Evolutionary conservation across 257 asterid genomes (phyloP).

Genomic region (Plantago elongata): DNA sequence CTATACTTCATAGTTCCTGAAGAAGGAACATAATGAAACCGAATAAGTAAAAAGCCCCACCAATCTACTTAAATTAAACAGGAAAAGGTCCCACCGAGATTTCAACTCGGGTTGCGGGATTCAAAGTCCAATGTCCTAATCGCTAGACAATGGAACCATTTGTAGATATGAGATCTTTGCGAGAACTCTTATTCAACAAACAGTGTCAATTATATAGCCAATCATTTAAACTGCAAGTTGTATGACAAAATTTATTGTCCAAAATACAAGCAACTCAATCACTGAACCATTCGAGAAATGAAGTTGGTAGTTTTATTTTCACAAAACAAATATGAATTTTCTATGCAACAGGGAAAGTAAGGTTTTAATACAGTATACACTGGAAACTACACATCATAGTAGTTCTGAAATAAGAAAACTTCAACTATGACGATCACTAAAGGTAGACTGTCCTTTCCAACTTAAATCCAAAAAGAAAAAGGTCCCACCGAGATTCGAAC

Average conservation of each 20-base stretch:
- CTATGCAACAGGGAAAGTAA: too few species aligned
- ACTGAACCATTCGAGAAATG: too few species aligned
- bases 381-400: too few species aligned
- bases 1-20: too few species aligned
- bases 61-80: not conserved
- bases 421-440: not conserved
- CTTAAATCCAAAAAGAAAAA: not conserved
- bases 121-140: constrained; percentile 4
- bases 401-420: not conserved
- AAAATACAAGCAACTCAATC: too few species aligned
- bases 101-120: constrained; percentile 12
- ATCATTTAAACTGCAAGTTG: too few species aligned
- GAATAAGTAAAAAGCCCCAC: not conserved
- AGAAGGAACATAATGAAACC: too few species aligned
- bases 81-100: constrained; percentile 4
- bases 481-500: constrained; percentile 17
- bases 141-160: constrained; percentile 7
- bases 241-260: too few species aligned
- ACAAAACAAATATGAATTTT: too few species aligned
- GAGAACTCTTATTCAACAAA: not conserved
- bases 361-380: too few species aligned
- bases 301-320: too few species aligned
- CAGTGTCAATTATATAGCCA: too few species aligned
- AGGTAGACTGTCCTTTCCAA: not conserved
- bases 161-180: not conserved